Evolutionary conservation across 805 yeast genomes (phyloP).

Genomic region (Candida michaelii): DNA sequence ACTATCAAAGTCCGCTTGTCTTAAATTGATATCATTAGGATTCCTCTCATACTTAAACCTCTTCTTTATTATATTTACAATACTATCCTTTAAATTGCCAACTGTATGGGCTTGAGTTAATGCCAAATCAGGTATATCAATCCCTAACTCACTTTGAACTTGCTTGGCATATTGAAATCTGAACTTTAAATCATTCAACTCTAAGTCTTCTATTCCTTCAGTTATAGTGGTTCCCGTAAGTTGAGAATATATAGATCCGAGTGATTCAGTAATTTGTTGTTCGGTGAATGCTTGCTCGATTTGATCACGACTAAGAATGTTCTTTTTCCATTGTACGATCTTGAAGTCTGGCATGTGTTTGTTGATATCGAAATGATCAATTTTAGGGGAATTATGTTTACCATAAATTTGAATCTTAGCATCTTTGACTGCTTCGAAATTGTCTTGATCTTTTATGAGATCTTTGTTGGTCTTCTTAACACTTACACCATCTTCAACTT

Average conservation of each 20-base stretch:
- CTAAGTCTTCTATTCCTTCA: conserved; percentile 13
- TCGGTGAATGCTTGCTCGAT: conserved; percentile 28
- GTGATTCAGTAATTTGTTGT: conserved; percentile 23
- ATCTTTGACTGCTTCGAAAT: conserved; percentile 30
- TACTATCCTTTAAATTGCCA: conserved; percentile 36
- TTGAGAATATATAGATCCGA: conserved; percentile 26
- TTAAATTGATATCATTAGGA: conserved; percentile 72
- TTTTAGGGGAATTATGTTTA: conserved; percentile 34
- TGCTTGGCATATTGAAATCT: conserved; percentile 51
- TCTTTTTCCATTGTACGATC: conserved; percentile 37
- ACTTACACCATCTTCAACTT: background rate
- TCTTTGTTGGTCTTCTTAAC: conserved; percentile 20
- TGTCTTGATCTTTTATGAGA: conserved; percentile 37
- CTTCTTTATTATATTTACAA: conserved; percentile 38
- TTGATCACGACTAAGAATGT: conserved; percentile 21
- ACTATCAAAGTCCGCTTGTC: conserved; percentile 53
- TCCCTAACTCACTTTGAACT: conserved; percentile 48
- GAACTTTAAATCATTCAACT: conserved; percentile 42
- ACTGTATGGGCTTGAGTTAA: conserved; percentile 44
- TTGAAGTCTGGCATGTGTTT: conserved; percentile 37
- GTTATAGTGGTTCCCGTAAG: conserved; percentile 17
- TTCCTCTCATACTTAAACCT: conserved; percentile 59
- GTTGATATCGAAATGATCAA: conserved; percentile 24
- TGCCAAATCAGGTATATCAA: conserved; percentile 53
- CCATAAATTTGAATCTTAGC: conserved; percentile 36